Percentiles rank a stretch among this genome's conserved stretches.
Conservation (phyloP, 352 stramenopile species). For the Phytophthora aleatoria region DNA sequence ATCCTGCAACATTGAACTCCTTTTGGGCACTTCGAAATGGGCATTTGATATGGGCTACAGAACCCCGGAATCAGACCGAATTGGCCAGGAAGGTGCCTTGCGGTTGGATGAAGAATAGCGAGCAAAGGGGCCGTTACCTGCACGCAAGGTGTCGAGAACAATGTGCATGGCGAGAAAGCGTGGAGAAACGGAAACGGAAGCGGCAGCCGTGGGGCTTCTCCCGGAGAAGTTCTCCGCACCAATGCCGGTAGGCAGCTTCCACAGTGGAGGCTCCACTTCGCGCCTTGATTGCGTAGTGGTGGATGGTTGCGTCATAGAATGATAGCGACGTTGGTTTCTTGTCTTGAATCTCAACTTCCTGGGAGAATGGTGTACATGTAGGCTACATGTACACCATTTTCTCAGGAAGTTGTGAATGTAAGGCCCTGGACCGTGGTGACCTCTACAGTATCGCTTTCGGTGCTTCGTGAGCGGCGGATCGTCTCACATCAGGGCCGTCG, state of each 20-base stretch:
- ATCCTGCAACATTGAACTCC: not conserved
- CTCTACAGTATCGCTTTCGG: no score
- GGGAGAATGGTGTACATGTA: not conserved
- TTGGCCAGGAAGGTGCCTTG: slow-evolving; percentile 13
- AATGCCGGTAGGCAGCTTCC: not conserved
- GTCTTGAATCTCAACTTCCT: not conserved
- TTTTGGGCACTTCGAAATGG: not conserved
- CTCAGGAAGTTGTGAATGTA: no score
- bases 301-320: slow-evolving; percentile 5
- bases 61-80: slow-evolving; percentile 11
- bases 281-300: slow-evolving; percentile 24
- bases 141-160: slow-evolving; percentile 7
- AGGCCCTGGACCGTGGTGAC: no score
- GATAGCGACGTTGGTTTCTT: not conserved
- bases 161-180: not conserved
- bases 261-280: not conserved
- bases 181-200: not conserved
- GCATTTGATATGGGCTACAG: not conserved
- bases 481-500: not conserved
- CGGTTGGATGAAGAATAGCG: not conserved
- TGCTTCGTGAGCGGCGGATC: no score
- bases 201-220: not conserved
- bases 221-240: not conserved
- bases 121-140: not conserved
- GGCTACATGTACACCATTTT: not conserved